Evolutionary conservation across 441 rosid species (phyloP).

Genomic region (Melastoma candidum): DNA sequence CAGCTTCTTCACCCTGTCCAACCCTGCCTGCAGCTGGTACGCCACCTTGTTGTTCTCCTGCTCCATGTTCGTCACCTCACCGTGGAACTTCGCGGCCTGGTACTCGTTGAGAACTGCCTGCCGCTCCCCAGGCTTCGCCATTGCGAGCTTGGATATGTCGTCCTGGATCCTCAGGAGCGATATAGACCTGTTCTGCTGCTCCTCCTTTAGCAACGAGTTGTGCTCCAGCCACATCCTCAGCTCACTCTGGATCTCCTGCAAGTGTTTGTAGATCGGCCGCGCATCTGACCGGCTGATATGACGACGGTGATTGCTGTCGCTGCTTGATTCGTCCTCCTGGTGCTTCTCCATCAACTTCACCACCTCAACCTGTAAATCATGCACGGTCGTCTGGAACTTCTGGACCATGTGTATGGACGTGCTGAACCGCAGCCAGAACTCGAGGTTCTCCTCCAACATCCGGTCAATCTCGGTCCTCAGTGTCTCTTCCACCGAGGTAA

Average conservation of each 20-base stretch:
- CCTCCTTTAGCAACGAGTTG: slow-evolving; percentile 53
- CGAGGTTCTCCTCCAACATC: slow-evolving; percentile 78
- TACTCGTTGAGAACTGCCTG: slow-evolving; percentile 35
- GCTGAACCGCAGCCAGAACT: slow-evolving; percentile 95
- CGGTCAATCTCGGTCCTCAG: slow-evolving; percentile 57
- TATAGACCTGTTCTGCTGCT: slow-evolving; percentile 43
- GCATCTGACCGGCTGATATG: slow-evolving; percentile 26
- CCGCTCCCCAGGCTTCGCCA: slow-evolving; percentile 13
- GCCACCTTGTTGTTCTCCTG: slow-evolving; percentile 71
- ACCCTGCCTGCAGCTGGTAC: slow-evolving; percentile 40
- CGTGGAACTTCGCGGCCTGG: slow-evolving; percentile 78
- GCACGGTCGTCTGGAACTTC: slow-evolving; percentile 56
- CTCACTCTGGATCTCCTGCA: slow-evolving; percentile 68
- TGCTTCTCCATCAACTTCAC: slow-evolving; percentile 22
- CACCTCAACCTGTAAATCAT: slow-evolving; percentile 55
- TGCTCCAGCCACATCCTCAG: slow-evolving; percentile 72
- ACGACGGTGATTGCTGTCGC: slow-evolving; percentile 7
- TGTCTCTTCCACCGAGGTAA: slow-evolving; percentile 48
- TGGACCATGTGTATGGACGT: slow-evolving; percentile 62
- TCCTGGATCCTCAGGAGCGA: slow-evolving; percentile 58
- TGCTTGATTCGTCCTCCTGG: slow-evolving; percentile 21
- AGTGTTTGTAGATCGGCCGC: slow-evolving; percentile 60
- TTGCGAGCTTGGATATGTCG: slow-evolving; percentile 41
- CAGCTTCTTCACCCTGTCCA: slow-evolving; percentile 32
- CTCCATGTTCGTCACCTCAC: slow-evolving; percentile 85